Evolutionary conservation across 2,329 filamentous ascomycete genomes (phyloP).

Genomic region (Magnaporthales sp.): DNA sequence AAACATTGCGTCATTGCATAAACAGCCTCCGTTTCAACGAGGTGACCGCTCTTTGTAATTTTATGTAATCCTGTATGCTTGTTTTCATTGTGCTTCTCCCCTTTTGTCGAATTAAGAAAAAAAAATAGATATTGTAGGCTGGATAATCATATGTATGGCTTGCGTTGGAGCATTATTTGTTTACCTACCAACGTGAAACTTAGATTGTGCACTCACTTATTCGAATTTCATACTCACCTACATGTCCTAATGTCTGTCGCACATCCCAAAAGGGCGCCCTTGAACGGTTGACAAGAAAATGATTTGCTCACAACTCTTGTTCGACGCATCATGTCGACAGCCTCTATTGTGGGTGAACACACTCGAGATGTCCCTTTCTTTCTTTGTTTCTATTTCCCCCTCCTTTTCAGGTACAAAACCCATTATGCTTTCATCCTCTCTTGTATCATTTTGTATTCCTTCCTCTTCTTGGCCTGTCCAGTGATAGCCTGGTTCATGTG

Average conservation of each 20-base stretch:
- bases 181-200: not conserved
- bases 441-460: slow-evolving; percentile 76
- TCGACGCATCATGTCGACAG: not conserved
- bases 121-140: not conserved
- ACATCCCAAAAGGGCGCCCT: too few species aligned
- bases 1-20: slow-evolving; percentile 1
- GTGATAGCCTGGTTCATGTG: slow-evolving; percentile 47
- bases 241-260: too few species aligned
- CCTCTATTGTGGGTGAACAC: not conserved
- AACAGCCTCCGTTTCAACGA: too few species aligned
- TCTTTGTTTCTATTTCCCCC: not conserved
- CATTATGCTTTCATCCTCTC: slow-evolving; percentile 50
- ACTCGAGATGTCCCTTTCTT: not conserved
- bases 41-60: not conserved
- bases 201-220: too few species aligned
- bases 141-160: too few species aligned
- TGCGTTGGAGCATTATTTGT: not conserved
- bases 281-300: not conserved
- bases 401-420: not conserved
- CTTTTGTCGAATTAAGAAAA: not conserved
- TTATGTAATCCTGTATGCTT: not conserved
- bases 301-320: not conserved
- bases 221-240: not conserved
- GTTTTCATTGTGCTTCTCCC: not conserved
- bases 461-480: slow-evolving; percentile 63